Evolutionary conservation across 768 basidiomycete species (phyloP).

Genomic region (Amylocystis lapponica): DNA sequence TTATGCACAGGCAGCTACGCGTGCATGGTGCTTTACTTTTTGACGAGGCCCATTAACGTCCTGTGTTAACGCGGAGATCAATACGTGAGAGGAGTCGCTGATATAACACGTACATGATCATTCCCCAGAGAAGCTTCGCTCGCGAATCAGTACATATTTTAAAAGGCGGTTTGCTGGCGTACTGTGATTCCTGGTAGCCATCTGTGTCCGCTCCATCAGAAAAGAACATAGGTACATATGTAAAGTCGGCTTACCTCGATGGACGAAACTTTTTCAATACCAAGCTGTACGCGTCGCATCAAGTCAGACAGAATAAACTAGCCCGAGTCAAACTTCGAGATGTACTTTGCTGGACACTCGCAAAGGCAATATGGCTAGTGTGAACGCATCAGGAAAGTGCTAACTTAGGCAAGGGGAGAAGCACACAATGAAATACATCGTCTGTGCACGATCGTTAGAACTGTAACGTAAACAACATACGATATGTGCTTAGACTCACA

Average conservation of each 20-base stretch:
- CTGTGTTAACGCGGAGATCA: neutral
- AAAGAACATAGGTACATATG: neutral
- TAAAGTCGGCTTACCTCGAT: slow-evolving; percentile 36
- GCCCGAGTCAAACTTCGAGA: too few relatives aligned
- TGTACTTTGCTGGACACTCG: slow-evolving; percentile 63
- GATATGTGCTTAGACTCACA: slow-evolving; percentile 27
- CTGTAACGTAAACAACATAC: neutral
- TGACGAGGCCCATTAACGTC: slow-evolving; percentile 63
- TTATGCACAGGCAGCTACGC: neutral
- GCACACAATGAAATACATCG: slow-evolving; percentile 65
- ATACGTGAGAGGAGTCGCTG: neutral
- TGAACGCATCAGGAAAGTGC: neutral
- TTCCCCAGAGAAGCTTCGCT: slow-evolving; percentile 54
- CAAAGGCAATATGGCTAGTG: slow-evolving; percentile 49
- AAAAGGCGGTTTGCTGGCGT: slow-evolving; percentile 9
- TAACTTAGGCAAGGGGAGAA: slow-evolving; percentile 3
- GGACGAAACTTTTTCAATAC: slow-evolving; percentile 60
- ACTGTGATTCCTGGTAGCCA: slow-evolving; percentile 70
- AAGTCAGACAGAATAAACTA: too few relatives aligned
- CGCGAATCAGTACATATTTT: neutral
- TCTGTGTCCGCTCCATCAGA: slow-evolving; percentile 19
- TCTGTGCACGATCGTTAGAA: slow-evolving; percentile 30
- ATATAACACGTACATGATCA: slow-evolving; percentile 41
- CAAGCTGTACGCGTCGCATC: slow-evolving; percentile 28
- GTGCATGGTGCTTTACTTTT: slow-evolving; percentile 33